Evolutionary conservation across 768 basidiomycete genomes (phyloP), one percentile per base, ranked within the genome.

Genomic region (Rhodotorula graminis): DNA sequence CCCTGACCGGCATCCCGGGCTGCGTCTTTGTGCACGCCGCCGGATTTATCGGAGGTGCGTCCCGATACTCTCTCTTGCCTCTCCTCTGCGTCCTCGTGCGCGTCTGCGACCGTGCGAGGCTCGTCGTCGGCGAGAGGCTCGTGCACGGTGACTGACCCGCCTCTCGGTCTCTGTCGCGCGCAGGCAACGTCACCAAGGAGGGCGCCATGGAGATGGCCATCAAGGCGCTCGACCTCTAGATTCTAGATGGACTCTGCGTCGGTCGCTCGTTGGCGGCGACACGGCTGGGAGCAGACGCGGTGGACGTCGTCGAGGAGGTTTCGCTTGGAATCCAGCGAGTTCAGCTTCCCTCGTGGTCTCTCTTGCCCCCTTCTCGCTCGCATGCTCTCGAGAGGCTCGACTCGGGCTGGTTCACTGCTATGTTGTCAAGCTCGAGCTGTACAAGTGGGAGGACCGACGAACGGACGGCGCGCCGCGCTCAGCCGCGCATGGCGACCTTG

Each of bases 1-100:
- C 86, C 74, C 82, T 86, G 14, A 87, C 87, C 25, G 91, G 92
- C 5, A 87, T 97, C 71, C 85, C 87, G 0, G 92, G 89, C 2
- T 86, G 94, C 64, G 87, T 96, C 65, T 99, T 99, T 79, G 88
- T 94, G 37, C 96, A 99, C 82, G 92, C 94, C 1, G 90, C 89
- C 70, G 96, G 96, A 15, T 99, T 99, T 81, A 98, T 93, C 78
- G 96, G 96, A 78, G 93, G 93, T 88, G 73, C 72, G 42, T 86
- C 79, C 42, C 49, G 50, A 66, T 67, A 4, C 55, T 61, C 50
- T 29, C 46, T 31, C 15, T 21, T 40, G 4, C n/a, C 59, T n/a
- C n/a, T n/a, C n/a, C 68, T 37, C 37, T 37, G 37, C 37, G 37
- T 9, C 9, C 37, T 37, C 37, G 37, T 37, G 37, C 37, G 37